phyloP scores from a whole-genome alignment of 352 stramenopile genomes.

The Labyrinthula sp. region DNA sequence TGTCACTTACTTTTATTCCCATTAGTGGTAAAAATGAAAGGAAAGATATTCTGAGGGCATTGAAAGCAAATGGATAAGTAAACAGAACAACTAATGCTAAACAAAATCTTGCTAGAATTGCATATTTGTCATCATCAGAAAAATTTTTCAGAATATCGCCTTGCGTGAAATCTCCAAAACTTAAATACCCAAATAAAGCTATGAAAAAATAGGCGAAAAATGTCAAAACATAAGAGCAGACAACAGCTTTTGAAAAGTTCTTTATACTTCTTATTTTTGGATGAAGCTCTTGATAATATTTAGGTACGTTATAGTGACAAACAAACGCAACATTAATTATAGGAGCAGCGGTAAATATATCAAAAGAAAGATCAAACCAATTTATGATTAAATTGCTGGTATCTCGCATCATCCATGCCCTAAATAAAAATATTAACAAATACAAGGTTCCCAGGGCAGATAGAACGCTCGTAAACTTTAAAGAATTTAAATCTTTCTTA shows the following conservation, averaged over 20 bases:
- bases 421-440: conserved; percentile 8
- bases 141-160: conserved; percentile 42
- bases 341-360: conserved; percentile 19
- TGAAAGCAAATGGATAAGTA: conserved; percentile 25
- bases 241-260: conserved; percentile 36
- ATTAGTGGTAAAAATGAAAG: not conserved
- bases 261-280: conserved; percentile 47
- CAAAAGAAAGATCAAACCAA: not conserved
- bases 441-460: conserved; percentile 45
- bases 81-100: conserved; percentile 25
- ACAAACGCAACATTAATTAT: conserved; percentile 40
- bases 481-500: conserved; percentile 42
- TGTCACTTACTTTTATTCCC: not conserved
- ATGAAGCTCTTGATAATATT: conserved; percentile 48
- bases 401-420: not conserved
- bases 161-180: conserved; percentile 35
- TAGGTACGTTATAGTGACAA: conserved; percentile 54
- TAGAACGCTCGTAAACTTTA: conserved; percentile 44
- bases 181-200: conserved; percentile 39
- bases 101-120: conserved; percentile 1
- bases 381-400: too few species aligned
- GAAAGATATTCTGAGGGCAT: conserved; percentile 12
- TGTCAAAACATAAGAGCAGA: conserved; percentile 42
- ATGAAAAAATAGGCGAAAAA: conserved; percentile 38
- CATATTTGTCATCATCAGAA: not conserved